Conservation (phyloP, 2,329 filamentous ascomycete genomes). For the Hypomyces rosellus region DNA sequence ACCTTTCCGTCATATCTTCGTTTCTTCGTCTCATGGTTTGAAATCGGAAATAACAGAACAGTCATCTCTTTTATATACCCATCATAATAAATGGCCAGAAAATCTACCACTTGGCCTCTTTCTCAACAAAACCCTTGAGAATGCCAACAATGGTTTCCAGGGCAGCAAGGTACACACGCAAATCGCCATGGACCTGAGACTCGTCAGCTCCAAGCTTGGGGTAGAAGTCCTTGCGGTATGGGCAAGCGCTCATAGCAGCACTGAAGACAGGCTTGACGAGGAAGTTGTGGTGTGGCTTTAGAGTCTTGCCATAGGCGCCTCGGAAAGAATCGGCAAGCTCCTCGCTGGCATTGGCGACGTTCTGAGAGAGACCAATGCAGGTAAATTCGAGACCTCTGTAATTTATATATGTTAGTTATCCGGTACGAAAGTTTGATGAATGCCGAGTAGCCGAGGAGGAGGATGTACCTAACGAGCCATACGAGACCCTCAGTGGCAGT, state of each 20-base stretch:
- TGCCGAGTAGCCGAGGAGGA: not conserved
- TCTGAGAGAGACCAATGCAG: conserved; percentile 71
- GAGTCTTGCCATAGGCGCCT: conserved; percentile 72
- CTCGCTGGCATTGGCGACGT: conserved; percentile 59
- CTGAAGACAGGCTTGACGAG: conserved; percentile 87
- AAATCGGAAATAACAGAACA: no score
- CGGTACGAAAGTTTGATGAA: not conserved
- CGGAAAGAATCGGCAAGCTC: conserved; percentile 87
- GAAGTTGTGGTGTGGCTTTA: conserved; percentile 88
- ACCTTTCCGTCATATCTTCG: no score
- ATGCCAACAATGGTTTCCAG: conserved; percentile 75
- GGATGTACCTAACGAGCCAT: conserved; percentile 73
- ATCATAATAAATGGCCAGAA: not conserved
- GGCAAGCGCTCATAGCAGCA: conserved; percentile 86
- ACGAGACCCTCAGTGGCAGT: conserved; percentile 81
- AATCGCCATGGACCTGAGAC: conserved; percentile 54
- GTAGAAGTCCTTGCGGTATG: conserved; percentile 93
- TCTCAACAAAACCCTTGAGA: conserved; percentile 54
- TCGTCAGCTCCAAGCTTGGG: conserved; percentile 69
- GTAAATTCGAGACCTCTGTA: conserved; percentile 89
- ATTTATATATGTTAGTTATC: conserved; percentile 1
- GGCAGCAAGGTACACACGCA: conserved; percentile 67
- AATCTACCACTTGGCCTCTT: conserved; percentile 53
- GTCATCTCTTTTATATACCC: no score
- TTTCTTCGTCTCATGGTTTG: no score